Percentiles rank a stretch among this genome's conserved stretches.
Conservation (phyloP, 106 monocot species). For the Acorus calamus region DNA sequence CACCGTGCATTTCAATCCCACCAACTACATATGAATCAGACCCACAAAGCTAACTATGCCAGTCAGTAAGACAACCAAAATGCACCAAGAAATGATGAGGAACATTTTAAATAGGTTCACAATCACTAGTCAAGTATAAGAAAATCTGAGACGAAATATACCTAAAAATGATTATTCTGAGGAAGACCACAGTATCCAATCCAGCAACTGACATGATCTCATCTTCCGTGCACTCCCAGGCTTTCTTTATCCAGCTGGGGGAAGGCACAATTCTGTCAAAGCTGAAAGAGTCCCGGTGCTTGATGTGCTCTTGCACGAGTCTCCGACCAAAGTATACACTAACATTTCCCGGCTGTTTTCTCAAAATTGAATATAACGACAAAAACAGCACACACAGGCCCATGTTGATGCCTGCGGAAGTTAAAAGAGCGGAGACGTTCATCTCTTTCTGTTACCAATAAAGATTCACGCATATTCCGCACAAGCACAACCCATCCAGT, state of each 20-base stretch:
- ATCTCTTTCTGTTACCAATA: slow-evolving; percentile 20
- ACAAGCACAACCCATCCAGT: no score
- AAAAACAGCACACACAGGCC: slow-evolving; percentile 55
- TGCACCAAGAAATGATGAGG: not conserved
- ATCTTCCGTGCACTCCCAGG: slow-evolving; percentile 51
- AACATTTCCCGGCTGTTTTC: slow-evolving; percentile 67
- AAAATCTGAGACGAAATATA: slow-evolving; percentile 1
- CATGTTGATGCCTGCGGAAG: slow-evolving; percentile 85
- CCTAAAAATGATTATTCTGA: slow-evolving; percentile 76
- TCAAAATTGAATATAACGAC: slow-evolving; percentile 67
- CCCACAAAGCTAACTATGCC: no score
- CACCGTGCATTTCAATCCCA: no score
- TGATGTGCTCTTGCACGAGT: slow-evolving; percentile 33
- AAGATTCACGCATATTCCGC: no score
- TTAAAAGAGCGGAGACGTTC: slow-evolving; percentile 74
- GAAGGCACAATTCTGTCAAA: slow-evolving; percentile 78
- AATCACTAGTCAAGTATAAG: not conserved
- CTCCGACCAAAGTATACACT: slow-evolving; percentile 57
- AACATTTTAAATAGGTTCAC: not conserved
- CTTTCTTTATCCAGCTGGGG: slow-evolving; percentile 69
- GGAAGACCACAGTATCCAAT: slow-evolving; percentile 77
- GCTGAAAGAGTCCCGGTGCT: slow-evolving; percentile 23
- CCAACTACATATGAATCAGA: no score
- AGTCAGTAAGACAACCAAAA: no score
- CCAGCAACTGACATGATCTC: slow-evolving; percentile 63